Evolutionary conservation across 371 early-diverging fungal genomes (phyloP), one percentile per base, ranked within the genome.

Genomic region (Mortierella sp.): DNA sequence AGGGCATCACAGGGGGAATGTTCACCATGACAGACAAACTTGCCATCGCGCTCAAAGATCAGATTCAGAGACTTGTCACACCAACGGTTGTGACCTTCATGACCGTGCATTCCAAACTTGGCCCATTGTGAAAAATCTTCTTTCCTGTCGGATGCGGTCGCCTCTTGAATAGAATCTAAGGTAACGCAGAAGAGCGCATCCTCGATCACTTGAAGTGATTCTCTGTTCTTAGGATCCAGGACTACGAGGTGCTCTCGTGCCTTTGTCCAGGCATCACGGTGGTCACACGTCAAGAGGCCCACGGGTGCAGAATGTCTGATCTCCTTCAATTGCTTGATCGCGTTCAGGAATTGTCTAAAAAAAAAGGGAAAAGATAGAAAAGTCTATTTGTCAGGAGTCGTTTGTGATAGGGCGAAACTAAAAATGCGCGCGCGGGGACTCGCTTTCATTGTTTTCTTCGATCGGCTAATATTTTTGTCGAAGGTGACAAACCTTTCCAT

Each of bases 51-150:
- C 53, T 91, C 87, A 23, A 93, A 82, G 26, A 90, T 71, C 21
- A 93, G 46, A 23, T 80, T 86, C n/a, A 92, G 32, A 2, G 89
- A 81, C 80, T 94, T 95, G 80, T 96, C 97, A 63, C 90, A 95
- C 97, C 97, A 96, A 5, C 97, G 87, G 76, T 96, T 95, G 72
- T 86, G 90, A 6, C 91, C 96, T 32, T 84, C 83, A 7, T 78
- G 66, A 11, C 86, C 87, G 67, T 87, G 90, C 79, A 85, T 87
- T 23, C 71, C 83, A 53, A 82, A 86, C 49, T 79, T 80, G 57
- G 79, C 80, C 64, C 82, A 81, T 7, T 78, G 62, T 31, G 76
- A 66, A 72, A 24, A 72, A 53, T 55, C 87, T 56, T 47, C 64
- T 49, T 19, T 72, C 50, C 83, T 78, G 59, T 94, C 94, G 3